Base-by-base conservation (phyloP, 495 filamentous ascomycete species). In the Lindgomyces ingoldianus region DNA sequence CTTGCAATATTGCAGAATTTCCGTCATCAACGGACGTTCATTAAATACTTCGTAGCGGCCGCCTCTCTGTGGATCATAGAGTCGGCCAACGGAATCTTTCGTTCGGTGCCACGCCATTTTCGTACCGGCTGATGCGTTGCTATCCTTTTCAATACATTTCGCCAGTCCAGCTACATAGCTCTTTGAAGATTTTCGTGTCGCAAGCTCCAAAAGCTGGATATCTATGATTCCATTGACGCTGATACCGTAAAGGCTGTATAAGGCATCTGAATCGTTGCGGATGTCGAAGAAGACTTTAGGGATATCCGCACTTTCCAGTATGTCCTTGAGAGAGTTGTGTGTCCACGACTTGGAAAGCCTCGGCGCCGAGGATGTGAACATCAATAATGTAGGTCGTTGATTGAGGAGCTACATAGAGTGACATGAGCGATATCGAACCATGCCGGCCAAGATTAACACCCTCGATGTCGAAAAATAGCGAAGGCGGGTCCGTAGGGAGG, bases 221-320 rank as follows among this genome's bases (percentile, higher is more conserved):
- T 86, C 83, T 1, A 77, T 36, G 1, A 85, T 62, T 0, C 82
- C 81, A 0, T 60, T 50, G 53, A 81, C 67, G 0, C 60, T 27
- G 2, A 71, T 52, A 52, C 57, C 39, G 44, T 60, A 85, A 19
- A 78, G 81, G 49, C 54, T 50, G 57, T 74, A 84, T 0, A 87
- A 67, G 1, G 83, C 84, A 58, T 87, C 81, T 0, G 84, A 81
- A 60, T 85, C 81, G 60, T 81, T 76, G n/a, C 82, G 79, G 14
- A 84, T 74, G 60, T 85, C 83, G 72, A 83, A 85, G 69, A 84
- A 80, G 62, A 78, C 76, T 69, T 85, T 84, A 2, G 75, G 71
- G 24, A 78, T 80, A 6, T 59, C 42, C 12, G 25, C 19, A 42
- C 44, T 25, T 51, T 68, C 4, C 0, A 68, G 50, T 14, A 88